Evolutionary conservation across 1,139 yeast genomes (phyloP).

Genomic region (Eremothecium sinecaudum): DNA sequence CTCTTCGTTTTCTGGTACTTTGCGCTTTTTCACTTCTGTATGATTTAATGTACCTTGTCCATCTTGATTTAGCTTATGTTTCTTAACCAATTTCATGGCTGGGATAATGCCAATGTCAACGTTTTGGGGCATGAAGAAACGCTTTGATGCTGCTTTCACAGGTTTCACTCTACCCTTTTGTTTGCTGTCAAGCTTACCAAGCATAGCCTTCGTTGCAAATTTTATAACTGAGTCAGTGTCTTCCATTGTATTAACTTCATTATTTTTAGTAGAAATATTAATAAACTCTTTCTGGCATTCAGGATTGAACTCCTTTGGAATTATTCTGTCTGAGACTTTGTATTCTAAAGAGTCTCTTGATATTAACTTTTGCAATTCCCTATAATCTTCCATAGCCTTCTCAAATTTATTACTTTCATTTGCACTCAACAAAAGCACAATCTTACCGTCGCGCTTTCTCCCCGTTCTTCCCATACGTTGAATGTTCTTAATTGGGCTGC

Average conservation of each 20-base stretch:
- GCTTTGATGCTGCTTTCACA: constrained; percentile 28
- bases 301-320: constrained; percentile 53
- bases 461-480: constrained; percentile 99
- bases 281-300: constrained; percentile 46
- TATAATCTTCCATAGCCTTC: constrained; percentile 78
- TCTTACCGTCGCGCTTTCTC: constrained; percentile 81
- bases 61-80: constrained; percentile 8
- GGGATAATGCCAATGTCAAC: constrained; percentile 60
- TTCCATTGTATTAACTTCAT: constrained; percentile 42
- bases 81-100: constrained; percentile 44
- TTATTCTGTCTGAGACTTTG: constrained; percentile 48
- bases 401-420: constrained; percentile 74
- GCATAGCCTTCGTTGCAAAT: constrained; percentile 43
- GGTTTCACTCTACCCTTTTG: constrained; percentile 13
- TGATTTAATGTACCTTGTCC: constrained; percentile 6
- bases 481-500: constrained; percentile 85
- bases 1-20: constrained; percentile 8
- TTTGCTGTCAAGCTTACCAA: constrained; percentile 23
- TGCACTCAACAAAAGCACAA: constrained; percentile 66
- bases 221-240: constrained; percentile 66
- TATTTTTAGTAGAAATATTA: constrained; percentile 62
- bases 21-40: constrained; percentile 1
- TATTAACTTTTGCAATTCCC: constrained; percentile 55
- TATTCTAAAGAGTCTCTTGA: constrained; percentile 36
- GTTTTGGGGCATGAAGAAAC: constrained; percentile 71